Evolutionary conservation across 495 filamentous ascomycete species (phyloP).

Genomic region (Penicillium paxilli): DNA sequence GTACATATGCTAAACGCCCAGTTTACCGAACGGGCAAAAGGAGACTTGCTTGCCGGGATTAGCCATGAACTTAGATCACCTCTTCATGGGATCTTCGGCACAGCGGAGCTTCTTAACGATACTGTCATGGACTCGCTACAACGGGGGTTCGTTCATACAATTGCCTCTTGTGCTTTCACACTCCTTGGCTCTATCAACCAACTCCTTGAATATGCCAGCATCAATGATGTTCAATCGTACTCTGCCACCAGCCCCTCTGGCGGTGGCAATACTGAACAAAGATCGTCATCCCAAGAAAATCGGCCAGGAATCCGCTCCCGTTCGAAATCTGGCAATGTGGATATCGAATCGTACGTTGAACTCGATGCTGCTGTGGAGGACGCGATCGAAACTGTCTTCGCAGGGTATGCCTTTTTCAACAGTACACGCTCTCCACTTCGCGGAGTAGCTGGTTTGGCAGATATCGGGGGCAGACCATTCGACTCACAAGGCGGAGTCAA

Average conservation of each 20-base stretch:
- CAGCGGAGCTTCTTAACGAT: slow-evolving; percentile 58
- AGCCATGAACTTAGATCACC: slow-evolving; percentile 67
- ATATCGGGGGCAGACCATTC: not conserved
- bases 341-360: slow-evolving; percentile 14
- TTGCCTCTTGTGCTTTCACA: slow-evolving; percentile 62
- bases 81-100: slow-evolving; percentile 60
- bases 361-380: slow-evolving; percentile 52
- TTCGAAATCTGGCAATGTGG: not conserved
- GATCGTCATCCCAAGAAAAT: not conserved
- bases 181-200: slow-evolving; percentile 67
- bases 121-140: slow-evolving; percentile 50
- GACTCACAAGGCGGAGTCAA: slow-evolving; percentile 22
- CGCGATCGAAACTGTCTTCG: slow-evolving; percentile 55
- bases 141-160: slow-evolving; percentile 55
- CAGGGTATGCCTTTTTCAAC: slow-evolving; percentile 33
- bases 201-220: slow-evolving; percentile 52
- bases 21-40: slow-evolving; percentile 51
- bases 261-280: not conserved
- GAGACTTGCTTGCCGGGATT: slow-evolving; percentile 65
- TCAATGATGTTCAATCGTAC: slow-evolving; percentile 16
- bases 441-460: not conserved
- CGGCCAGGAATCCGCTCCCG: not conserved
- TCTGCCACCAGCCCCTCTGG: not conserved
- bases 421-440: slow-evolving; percentile 3
- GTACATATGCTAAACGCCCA: slow-evolving; percentile 48